phyloP scores from a whole-genome alignment of 1,284 basidiomycete species.

The Chondrostereum purpureum region DNA sequence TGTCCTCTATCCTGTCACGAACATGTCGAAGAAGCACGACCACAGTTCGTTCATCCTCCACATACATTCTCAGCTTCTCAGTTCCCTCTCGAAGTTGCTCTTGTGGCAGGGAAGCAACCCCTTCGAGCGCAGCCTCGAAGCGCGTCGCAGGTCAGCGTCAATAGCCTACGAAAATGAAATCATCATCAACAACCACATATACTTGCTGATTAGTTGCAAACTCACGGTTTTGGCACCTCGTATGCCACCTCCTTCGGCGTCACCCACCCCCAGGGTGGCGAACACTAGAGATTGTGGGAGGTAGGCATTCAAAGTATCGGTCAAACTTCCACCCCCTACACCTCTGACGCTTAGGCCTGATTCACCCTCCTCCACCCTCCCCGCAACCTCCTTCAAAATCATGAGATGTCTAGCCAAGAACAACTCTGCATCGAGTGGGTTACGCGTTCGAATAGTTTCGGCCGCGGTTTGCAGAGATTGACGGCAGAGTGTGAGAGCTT shows the following conservation, averaged over 20 bases:
- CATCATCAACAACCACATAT: no score
- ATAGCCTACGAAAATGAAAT: background rate
- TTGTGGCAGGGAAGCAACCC: constrained; percentile 42
- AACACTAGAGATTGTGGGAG: background rate
- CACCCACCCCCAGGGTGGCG: background rate
- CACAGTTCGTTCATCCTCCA: constrained; percentile 76
- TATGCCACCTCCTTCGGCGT: background rate
- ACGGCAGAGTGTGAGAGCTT: constrained; percentile 78
- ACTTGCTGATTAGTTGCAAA: no score
- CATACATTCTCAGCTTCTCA: constrained; percentile 59
- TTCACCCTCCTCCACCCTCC: constrained; percentile 49
- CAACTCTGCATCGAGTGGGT: constrained; percentile 62
- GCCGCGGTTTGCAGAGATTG: constrained; percentile 71
- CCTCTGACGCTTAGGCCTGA: background rate
- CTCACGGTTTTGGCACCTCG: background rate
- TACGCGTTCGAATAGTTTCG: constrained; percentile 51
- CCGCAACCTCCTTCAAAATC: constrained; percentile 83
- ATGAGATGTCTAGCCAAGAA: constrained; percentile 89
- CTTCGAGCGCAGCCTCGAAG: constrained; percentile 21
- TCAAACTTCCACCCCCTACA: background rate
- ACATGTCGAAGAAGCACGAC: constrained; percentile 72
- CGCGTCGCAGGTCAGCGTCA: constrained; percentile 34
- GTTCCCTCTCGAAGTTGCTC: constrained; percentile 52
- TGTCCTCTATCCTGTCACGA: constrained; percentile 65
- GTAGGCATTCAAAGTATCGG: background rate